Conservation (phyloP, 2,329 filamentous ascomycete species). For the Penicillium corylophilum region DNA sequence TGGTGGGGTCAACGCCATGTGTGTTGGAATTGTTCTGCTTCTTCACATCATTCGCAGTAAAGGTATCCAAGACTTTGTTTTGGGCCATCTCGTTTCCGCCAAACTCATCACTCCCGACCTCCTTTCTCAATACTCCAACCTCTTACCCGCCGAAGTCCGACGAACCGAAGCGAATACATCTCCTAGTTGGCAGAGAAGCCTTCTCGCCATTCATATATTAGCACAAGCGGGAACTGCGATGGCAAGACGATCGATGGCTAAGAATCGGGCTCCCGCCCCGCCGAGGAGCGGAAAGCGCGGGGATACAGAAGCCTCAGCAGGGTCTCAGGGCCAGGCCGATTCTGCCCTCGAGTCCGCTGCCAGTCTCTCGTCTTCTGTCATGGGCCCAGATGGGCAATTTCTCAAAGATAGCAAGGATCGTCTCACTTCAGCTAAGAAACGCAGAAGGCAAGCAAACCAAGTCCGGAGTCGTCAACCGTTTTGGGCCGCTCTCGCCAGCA, state of each 20-base stretch:
- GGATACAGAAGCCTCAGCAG: slow-evolving; percentile 48
- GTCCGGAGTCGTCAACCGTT: slow-evolving; percentile 87
- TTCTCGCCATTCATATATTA: slow-evolving; percentile 51
- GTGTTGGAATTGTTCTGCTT: slow-evolving; percentile 46
- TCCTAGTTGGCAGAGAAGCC: slow-evolving; percentile 47
- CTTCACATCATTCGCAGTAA: slow-evolving; percentile 48
- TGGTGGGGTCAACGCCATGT: slow-evolving; percentile 46
- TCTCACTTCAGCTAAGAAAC: slow-evolving; percentile 69
- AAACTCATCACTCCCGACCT: slow-evolving; percentile 46
- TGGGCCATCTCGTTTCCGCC: slow-evolving; percentile 45
- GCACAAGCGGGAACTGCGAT: slow-evolving; percentile 50
- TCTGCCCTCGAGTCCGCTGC: slow-evolving; percentile 45
- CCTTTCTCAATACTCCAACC: slow-evolving; percentile 43
- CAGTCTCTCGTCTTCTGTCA: slow-evolving; percentile 40
- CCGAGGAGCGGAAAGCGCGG: slow-evolving; percentile 43
- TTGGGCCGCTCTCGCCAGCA: slow-evolving; percentile 91
- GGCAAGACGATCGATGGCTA: slow-evolving; percentile 48
- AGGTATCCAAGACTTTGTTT: slow-evolving; percentile 52
- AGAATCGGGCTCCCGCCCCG: slow-evolving; percentile 43
- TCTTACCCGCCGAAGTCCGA: slow-evolving; percentile 46
- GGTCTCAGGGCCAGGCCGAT: slow-evolving; percentile 43
- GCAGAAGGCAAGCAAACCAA: slow-evolving; percentile 86
- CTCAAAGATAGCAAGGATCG: slow-evolving; percentile 57
- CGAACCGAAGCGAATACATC: slow-evolving; percentile 42
- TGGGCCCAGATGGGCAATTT: slow-evolving; percentile 46